A percentile compares a stretch with the other conserved stretches of the same genome.
These are phyloP conservation scores for Euphrasia confusa DNA, from an alignment of 257 asterid genomes.

Conservation along the genomic window DNA sequence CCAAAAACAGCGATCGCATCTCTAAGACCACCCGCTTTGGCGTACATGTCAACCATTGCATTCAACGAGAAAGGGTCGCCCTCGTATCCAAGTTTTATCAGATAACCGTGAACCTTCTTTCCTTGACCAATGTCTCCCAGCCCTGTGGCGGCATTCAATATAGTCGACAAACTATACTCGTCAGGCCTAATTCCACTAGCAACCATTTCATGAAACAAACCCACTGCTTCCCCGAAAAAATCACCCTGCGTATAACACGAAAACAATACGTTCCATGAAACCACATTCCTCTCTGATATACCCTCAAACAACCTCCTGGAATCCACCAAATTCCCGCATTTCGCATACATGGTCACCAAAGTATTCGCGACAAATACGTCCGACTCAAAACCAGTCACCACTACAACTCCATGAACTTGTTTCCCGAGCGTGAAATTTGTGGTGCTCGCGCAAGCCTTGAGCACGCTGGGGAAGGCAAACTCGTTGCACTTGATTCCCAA, in stretches of 20 bases:
- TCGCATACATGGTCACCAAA: slow-evolving; percentile 60
- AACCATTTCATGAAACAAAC: slow-evolving; percentile 57
- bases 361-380: slow-evolving; percentile 70
- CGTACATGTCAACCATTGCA: slow-evolving; percentile 75
- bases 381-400: slow-evolving; percentile 52
- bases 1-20: slow-evolving; percentile 45
- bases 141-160: slow-evolving; percentile 62
- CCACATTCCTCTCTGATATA: slow-evolving; percentile 60
- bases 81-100: slow-evolving; percentile 60
- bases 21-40: slow-evolving; percentile 51
- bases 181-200: slow-evolving; percentile 51
- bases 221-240: slow-evolving; percentile 47
- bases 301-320: slow-evolving; percentile 63
- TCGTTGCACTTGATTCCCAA: slow-evolving; percentile 58
- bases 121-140: slow-evolving; percentile 49
- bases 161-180: slow-evolving; percentile 66
- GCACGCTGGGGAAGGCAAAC: slow-evolving; percentile 68
- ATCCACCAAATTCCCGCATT: slow-evolving; percentile 43
- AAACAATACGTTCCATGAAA: slow-evolving; percentile 66
- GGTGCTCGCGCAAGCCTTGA: slow-evolving; percentile 60
- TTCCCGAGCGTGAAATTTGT: slow-evolving; percentile 40
- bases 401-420: slow-evolving; percentile 60
- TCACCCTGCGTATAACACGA: slow-evolving; percentile 51
- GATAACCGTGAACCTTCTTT: slow-evolving; percentile 55
- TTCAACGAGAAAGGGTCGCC: slow-evolving; percentile 59